These are phyloP conservation scores for Trichoderma afroharzianum DNA, from an alignment of 2,329 filamentous ascomycete species.

Conservation along the genomic window DNA sequence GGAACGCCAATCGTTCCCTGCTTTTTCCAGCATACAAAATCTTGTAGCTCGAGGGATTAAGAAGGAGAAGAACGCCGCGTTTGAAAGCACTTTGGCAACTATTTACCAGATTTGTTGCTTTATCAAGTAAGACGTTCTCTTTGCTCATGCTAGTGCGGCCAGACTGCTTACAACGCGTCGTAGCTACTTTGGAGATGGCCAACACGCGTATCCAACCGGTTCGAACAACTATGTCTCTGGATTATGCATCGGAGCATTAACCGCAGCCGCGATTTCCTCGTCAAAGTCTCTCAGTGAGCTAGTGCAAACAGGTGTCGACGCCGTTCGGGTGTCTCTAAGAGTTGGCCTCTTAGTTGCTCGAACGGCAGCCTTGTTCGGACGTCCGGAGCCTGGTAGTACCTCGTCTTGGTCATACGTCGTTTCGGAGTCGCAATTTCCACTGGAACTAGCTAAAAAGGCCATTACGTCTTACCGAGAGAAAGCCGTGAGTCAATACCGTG, in stretches of 20 bases:
- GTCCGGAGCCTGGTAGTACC: background rate
- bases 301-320: constrained; percentile 8
- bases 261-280: constrained; percentile 15
- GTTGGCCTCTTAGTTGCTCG: constrained; percentile 10
- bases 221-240: constrained; percentile 2
- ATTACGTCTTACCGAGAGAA: background rate
- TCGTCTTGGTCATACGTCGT: constrained; percentile 13
- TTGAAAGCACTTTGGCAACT: constrained; percentile 13
- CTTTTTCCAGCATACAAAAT: constrained; percentile 12
- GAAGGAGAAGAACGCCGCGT: background rate
- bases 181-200: constrained; percentile 9
- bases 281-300: constrained; percentile 8
- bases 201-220: background rate
- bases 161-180: background rate
- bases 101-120: constrained; percentile 14
- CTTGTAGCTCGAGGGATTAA: constrained; percentile 11
- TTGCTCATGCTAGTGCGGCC: background rate
- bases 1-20: constrained; percentile 8
- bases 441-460: background rate
- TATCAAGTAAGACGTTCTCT: background rate
- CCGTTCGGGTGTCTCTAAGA: constrained; percentile 6
- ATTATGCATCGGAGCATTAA: constrained; percentile 13
- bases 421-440: background rate
- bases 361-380: constrained; percentile 9
- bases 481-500: background rate